Evolutionary conservation across 139 green algal genomes (phyloP).

Genomic region (Volvox africanus): DNA sequence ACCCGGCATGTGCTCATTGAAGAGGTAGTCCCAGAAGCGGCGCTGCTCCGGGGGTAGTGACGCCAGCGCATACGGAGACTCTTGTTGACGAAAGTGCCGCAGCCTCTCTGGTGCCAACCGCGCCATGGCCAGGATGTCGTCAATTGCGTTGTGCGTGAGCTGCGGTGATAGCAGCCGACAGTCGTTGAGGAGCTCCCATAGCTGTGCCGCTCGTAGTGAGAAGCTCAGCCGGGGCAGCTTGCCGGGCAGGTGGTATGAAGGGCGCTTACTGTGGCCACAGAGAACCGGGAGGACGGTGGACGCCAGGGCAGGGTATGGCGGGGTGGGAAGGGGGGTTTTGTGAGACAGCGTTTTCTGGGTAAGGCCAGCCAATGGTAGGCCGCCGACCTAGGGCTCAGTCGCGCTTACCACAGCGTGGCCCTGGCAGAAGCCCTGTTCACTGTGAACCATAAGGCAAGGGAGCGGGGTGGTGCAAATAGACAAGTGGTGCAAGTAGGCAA

Average conservation of each 20-base stretch:
- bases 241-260: slow-evolving; percentile 20
- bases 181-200: slow-evolving; percentile 75
- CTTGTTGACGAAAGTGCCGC: slow-evolving; percentile 31
- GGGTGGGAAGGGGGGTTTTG: background rate
- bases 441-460: too few relatives aligned
- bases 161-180: slow-evolving; percentile 51
- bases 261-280: slow-evolving; percentile 43
- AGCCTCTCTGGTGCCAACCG: slow-evolving; percentile 35
- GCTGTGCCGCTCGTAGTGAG: slow-evolving; percentile 55
- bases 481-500: too few relatives aligned
- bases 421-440: too few relatives aligned
- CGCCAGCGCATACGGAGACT: background rate
- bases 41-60: slow-evolving; percentile 22
- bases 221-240: slow-evolving; percentile 22
- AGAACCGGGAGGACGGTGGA: background rate
- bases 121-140: slow-evolving; percentile 33
- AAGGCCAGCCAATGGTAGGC: too few relatives aligned
- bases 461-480: too few relatives aligned
- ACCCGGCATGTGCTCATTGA: slow-evolving; percentile 22
- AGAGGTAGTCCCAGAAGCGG: slow-evolving; percentile 42
- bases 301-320: background rate
- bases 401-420: too few relatives aligned
- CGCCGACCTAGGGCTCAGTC: too few relatives aligned
- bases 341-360: too few relatives aligned
- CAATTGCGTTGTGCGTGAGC: slow-evolving; percentile 44